Conservation (phyloP, 1,284 basidiomycete genomes). For the Leccinum fuscescens region DNA sequence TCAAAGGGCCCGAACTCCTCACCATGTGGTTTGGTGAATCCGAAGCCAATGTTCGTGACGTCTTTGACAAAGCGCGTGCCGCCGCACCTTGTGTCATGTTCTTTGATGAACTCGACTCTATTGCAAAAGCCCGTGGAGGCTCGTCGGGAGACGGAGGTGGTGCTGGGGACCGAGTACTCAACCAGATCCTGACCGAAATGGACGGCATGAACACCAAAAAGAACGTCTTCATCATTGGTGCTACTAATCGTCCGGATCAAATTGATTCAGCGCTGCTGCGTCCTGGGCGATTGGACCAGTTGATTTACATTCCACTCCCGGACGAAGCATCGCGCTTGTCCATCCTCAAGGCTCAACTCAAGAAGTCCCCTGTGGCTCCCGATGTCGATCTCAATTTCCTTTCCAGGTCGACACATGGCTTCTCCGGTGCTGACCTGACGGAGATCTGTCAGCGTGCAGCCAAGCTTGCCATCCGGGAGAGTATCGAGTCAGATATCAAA, state of each 20-base stretch:
- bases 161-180: conserved; percentile 95
- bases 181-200: conserved; percentile 99
- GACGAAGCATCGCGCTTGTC: conserved; percentile 91
- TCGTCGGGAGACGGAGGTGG: conserved; percentile 88
- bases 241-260: conserved; percentile 98
- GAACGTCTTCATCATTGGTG: conserved; percentile 99
- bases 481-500: conserved; percentile 92
- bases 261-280: conserved; percentile 96
- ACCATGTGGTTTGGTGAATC: conserved; percentile 99
- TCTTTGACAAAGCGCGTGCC: conserved; percentile 99
- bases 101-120: conserved; percentile 99
- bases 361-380: conserved; percentile 89
- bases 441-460: conserved; percentile 98
- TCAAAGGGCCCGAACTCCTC: conserved; percentile 94
- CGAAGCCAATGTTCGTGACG: conserved; percentile 98
- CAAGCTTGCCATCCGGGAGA: conserved; percentile 94
- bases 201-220: conserved; percentile 99
- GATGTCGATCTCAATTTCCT: conserved; percentile 88
- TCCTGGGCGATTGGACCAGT: conserved; percentile 96
- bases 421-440: conserved; percentile 98
- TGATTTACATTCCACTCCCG: conserved; percentile 92
- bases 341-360: conserved; percentile 88
- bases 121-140: conserved; percentile 92
- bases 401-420: conserved; percentile 93
- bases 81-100: conserved; percentile 99